Base-by-base conservation (phyloP, 306 rosid genomes). In the Mucuna pruriens region DNA sequence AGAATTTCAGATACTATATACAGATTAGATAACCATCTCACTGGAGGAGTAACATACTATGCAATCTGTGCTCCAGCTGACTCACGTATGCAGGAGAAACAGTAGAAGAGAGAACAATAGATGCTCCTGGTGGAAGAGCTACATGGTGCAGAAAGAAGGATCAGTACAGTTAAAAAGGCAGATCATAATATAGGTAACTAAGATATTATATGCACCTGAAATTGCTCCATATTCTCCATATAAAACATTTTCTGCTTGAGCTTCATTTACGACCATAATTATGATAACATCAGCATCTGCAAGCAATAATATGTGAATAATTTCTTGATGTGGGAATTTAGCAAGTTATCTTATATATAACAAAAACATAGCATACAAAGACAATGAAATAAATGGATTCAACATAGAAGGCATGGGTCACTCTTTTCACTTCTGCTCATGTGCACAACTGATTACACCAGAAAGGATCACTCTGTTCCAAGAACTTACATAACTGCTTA, bases 1-100 rank as follows among this genome's bases (percentile, higher is more conserved):
- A 82, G 2, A 39, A 67, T 74, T 33, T 58, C 6, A 33, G 77
- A 80, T 61, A 58, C 79, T 34, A 39, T 58, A 68, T 52, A 82
- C 33, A 69, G 39, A 67, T 46, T 45, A 71, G 44, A 58, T 71
- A 84, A 81, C 66, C 29, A 76, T 81, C 75, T 72, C 60, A 81
- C 22, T 9, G 51, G 70, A 48, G 29, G 19, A 63, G 85, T 77
- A 74, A 87, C 97, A 38, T 92, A 95, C 97, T 87, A 71, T 85
- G 90, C 78, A 93, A 84, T 62, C 93, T 91, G 20, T 22, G 91
- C 82, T 95, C 93, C 38, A 95, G 92, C 89, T 92, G 90, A 86
- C 88, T 85, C 85, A 95, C 91, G 66, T 82, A 95, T 87, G 89
- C 97, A 61, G 97, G 99, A 91, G 99, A 95, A 86, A 95, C 99